phyloP scores from a whole-genome alignment of 805 yeast species.

The Sungouiozyma ichnusensis region DNA sequence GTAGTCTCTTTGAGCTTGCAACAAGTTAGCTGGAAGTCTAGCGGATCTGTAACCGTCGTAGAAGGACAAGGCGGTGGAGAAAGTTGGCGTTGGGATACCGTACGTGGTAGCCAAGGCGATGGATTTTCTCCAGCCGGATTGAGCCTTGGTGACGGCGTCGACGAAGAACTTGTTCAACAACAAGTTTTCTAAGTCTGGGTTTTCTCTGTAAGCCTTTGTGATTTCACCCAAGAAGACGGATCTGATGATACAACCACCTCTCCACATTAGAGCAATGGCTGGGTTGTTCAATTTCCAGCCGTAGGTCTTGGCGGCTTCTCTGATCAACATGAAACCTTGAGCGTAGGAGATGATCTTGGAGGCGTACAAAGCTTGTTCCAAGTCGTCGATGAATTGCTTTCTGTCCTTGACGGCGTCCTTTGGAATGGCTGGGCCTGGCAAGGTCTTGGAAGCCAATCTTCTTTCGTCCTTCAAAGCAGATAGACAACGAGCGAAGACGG shows the following conservation, averaged over 20 bases:
- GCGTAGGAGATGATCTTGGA: constrained; percentile 97
- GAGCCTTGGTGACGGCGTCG: constrained; percentile 86
- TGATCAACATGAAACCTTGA: constrained; percentile 98
- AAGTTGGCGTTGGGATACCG: constrained; percentile 98
- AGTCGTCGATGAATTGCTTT: constrained; percentile 76
- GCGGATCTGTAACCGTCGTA: constrained; percentile 98
- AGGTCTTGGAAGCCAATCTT: constrained; percentile 65
- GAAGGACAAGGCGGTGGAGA: constrained; percentile 92
- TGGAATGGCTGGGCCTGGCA: constrained; percentile 69
- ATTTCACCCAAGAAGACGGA: constrained; percentile 96
- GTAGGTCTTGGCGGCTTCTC: constrained; percentile 96
- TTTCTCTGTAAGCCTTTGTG: constrained; percentile 89
- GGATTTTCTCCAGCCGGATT: constrained; percentile 89
- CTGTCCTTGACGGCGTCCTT: constrained; percentile 61
- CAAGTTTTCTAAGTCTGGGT: constrained; percentile 90
- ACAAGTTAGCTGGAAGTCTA: constrained; percentile 90
- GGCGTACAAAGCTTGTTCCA: constrained; percentile 97
- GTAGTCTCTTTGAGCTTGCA: constrained; percentile 99
- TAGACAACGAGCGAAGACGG: constrained; percentile 92
- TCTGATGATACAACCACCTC: constrained; percentile 99
- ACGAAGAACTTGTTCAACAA: constrained; percentile 92
- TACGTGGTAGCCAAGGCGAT: constrained; percentile 63
- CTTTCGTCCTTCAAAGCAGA: constrained; percentile 91
- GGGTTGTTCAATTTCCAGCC: constrained; percentile 97
- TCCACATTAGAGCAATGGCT: constrained; percentile 98